A percentile compares a stretch with the other conserved stretches of the same genome.
Conservation (phyloP, 1,139 yeast species). For the Kodamaea anthophila region DNA sequence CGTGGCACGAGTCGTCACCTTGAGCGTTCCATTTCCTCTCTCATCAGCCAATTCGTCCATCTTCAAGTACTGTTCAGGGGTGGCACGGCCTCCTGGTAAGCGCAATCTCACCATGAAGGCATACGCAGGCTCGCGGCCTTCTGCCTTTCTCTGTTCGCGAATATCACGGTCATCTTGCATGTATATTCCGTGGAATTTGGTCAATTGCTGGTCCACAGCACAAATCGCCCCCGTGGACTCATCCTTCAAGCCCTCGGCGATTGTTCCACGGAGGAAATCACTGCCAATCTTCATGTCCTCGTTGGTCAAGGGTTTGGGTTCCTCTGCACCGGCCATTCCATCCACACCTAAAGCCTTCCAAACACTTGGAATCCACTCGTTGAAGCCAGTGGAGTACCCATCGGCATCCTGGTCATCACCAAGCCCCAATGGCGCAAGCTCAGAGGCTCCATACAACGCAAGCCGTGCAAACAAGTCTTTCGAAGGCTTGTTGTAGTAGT, state of each 20-base stretch:
- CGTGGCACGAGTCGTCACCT: constrained; percentile 94
- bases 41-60: constrained; percentile 77
- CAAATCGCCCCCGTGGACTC: constrained; percentile 85
- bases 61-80: constrained; percentile 83
- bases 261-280: constrained; percentile 86
- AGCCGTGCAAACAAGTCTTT: constrained; percentile 64
- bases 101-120: constrained; percentile 95
- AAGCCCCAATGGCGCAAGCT: constrained; percentile 68
- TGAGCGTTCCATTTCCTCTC: constrained; percentile 90
- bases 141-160: constrained; percentile 85
- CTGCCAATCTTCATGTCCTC: constrained; percentile 92
- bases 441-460: constrained; percentile 64
- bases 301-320: constrained; percentile 91
- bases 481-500: constrained; percentile 90
- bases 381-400: constrained; percentile 86
- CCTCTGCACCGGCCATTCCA: constrained; percentile 77
- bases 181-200: constrained; percentile 96
- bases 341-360: constrained; percentile 93
- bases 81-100: constrained; percentile 87
- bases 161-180: constrained; percentile 99
- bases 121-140: constrained; percentile 92
- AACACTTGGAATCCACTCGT: constrained; percentile 75
- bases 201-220: constrained; percentile 90
- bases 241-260: constrained; percentile 80
- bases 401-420: constrained; percentile 98